A percentile compares a stretch with the other conserved stretches of the same genome.
These are phyloP conservation scores for Ophiostoma ips DNA, from an alignment of 2,329 filamentous ascomycete species.

Conservation along the genomic window DNA sequence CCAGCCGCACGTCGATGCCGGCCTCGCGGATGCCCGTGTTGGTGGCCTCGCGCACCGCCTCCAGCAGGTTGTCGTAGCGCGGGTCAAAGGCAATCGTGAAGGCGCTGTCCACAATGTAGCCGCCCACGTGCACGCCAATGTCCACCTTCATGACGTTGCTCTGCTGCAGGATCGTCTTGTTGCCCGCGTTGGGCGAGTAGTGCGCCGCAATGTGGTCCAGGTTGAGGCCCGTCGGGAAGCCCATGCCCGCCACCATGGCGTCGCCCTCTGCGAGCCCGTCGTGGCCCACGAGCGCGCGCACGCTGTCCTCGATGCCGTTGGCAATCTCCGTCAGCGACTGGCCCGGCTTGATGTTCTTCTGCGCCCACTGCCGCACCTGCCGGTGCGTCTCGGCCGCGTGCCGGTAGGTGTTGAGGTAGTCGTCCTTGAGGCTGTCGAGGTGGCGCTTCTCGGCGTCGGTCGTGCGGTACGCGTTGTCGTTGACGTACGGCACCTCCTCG, in stretches of 20 bases:
- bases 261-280: conserved; percentile 64
- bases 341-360: conserved; percentile 66
- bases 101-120: conserved; percentile 67
- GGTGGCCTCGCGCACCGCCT: conserved; percentile 61
- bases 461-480: conserved; percentile 66
- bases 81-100: conserved; percentile 68
- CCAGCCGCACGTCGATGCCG: conserved; percentile 80
- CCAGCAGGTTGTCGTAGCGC: conserved; percentile 59
- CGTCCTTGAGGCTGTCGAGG: conserved; percentile 64
- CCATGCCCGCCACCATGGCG: conserved; percentile 61
- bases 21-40: conserved; percentile 83
- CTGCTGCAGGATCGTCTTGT: conserved; percentile 58
- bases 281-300: conserved; percentile 61
- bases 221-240: conserved; percentile 70
- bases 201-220: conserved; percentile 74
- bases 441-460: conserved; percentile 77
- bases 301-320: conserved; percentile 67
- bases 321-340: conserved; percentile 66
- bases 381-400: conserved; percentile 68
- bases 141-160: conserved; percentile 74
- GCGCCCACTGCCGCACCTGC: conserved; percentile 68
- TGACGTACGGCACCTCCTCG: conserved; percentile 61
- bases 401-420: conserved; percentile 66
- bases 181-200: conserved; percentile 72
- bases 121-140: conserved; percentile 69